phyloP scores from a whole-genome alignment of 78 protist species.

The Dictyostelium intermedium region DNA sequence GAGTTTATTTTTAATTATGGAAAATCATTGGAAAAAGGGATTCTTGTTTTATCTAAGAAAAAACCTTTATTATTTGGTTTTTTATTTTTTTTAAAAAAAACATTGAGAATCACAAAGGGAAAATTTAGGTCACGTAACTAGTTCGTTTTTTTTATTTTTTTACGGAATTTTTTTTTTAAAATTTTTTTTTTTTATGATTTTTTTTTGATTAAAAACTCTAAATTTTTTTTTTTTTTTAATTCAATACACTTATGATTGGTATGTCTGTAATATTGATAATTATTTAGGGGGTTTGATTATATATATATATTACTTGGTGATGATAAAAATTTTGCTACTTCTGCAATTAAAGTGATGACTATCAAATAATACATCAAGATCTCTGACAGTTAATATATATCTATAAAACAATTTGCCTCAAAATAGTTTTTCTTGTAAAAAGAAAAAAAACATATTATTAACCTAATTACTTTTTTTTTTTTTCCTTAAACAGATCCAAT shows the following conservation, averaged over 20 bases:
- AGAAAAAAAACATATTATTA: neutral
- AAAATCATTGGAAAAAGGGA: too few relatives aligned
- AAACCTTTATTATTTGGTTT: too few relatives aligned
- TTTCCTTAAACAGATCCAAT: too few relatives aligned
- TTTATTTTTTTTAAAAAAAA: too few relatives aligned
- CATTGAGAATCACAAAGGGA: too few relatives aligned
- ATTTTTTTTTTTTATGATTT: neutral
- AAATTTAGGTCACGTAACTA: too few relatives aligned
- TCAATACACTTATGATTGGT: neutral
- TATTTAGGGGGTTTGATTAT: too few relatives aligned
- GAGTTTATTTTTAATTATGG: too few relatives aligned
- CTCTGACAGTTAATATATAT: constrained; percentile 7
- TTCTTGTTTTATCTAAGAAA: too few relatives aligned
- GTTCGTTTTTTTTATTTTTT: neutral
- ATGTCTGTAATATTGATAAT: neutral
- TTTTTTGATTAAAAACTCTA: neutral
- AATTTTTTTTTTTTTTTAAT: neutral
- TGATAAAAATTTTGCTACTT: constrained; percentile 19
- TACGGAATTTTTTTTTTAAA: too few relatives aligned
- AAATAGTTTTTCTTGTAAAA: too few relatives aligned
- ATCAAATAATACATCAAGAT: constrained; percentile 6
- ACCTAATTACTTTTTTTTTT: neutral
- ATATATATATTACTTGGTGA: neutral
- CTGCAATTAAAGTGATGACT: neutral
- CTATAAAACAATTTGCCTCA: neutral